Evolutionary conservation across 306 rosid genomes (phyloP), one percentile per base, ranked within the genome.

Genomic region (Trifolium dubium): DNA sequence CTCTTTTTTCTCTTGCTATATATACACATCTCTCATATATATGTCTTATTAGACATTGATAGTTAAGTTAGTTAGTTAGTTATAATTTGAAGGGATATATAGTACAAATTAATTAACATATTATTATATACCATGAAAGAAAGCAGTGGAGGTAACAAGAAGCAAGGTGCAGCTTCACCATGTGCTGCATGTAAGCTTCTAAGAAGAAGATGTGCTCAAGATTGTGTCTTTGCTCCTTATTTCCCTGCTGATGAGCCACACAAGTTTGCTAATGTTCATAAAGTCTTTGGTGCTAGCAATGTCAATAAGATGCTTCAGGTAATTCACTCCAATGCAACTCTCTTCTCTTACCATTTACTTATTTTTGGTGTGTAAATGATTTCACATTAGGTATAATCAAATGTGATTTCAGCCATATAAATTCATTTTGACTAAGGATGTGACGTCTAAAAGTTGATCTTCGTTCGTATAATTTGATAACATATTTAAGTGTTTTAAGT

Each of bases 231-330:
- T 73, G 92, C 96, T 41, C 96, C 97, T 40, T 86, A 92, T 79
- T 92, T 92, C 19, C 97, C 97, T 0, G 92, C 97, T 0, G 90
- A 89, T 8, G 84, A 92, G 43, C 97, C 96, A 1, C 93, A 84
- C 18, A 89, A 92, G 69, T 92, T 92, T 58, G 90, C 96, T 12
- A 89, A 85, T 50, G 97, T 92, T 2, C 97, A 92, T 69, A 92
- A 88, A 71, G 93, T 92, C 5, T 92, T 88, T 70, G 97, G 97
- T 54, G 96, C 97, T 17, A 92, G 96, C 75, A 92, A 92, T 74
- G 89, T 92, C 85, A 89, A 88, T 89, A 92, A 92, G 74, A 92
- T 92, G 97, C 83, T 92, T 14, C 97, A 92, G 96, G 97, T 59
- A 40, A 88, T 12, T 79, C 69, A 5, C 30, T 12, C 51, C 31